Conservation (phyloP, 345 rosid species). For the Citrus trifoliata region DNA sequence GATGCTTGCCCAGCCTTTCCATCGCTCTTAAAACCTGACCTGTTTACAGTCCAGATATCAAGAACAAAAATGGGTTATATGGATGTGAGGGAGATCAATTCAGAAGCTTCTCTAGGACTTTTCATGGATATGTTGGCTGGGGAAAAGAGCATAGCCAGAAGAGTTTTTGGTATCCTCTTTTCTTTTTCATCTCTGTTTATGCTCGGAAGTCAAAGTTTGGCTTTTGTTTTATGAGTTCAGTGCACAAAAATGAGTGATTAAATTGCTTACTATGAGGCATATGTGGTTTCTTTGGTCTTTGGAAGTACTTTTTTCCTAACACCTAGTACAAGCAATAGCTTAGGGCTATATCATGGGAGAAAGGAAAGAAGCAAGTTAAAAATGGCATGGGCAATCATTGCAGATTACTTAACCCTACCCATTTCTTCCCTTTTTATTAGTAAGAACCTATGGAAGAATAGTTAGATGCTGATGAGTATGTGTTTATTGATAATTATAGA, state of each 20-base stretch:
- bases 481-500: background rate
- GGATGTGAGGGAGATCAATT: conserved; percentile 66
- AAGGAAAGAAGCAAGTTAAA: background rate
- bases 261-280: background rate
- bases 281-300: background rate
- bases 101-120: conserved; percentile 56
- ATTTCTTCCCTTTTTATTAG: background rate
- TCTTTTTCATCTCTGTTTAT: background rate
- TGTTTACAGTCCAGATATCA: conserved; percentile 95
- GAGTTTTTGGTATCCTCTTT: conserved; percentile 66
- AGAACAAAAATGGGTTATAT: conserved; percentile 69
- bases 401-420: background rate
- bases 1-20: conserved; percentile 29
- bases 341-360: background rate
- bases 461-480: background rate
- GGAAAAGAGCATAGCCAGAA: conserved; percentile 70
- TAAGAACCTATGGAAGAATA: background rate
- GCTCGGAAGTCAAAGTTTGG: background rate
- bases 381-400: background rate
- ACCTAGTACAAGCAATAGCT: background rate
- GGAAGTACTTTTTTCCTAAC: background rate
- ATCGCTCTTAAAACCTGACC: conserved; percentile 65
- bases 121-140: conserved; percentile 67
- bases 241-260: background rate
- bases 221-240: background rate